These are phyloP conservation scores for Corylus avellana DNA, from an alignment of 306 rosid species.

Conservation along the genomic window DNA sequence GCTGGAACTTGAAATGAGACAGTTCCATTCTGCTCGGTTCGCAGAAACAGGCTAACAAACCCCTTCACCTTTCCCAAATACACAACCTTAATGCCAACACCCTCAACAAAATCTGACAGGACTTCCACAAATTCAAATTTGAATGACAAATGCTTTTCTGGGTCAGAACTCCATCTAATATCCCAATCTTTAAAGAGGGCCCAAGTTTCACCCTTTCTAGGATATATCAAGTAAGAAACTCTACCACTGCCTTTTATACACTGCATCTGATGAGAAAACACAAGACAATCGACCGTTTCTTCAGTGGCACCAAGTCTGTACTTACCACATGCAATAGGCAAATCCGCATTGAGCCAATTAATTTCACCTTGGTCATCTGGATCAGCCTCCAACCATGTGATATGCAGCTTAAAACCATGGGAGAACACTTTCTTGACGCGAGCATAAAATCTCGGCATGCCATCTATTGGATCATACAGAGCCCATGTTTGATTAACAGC, in stretches of 20 bases:
- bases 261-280: conserved; percentile 76
- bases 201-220: conserved; percentile 90
- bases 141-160: conserved; percentile 42
- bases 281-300: conserved; percentile 30
- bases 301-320: conserved; percentile 45
- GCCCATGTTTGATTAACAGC: conserved; percentile 73
- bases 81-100: conserved; percentile 54
- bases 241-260: conserved; percentile 38
- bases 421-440: conserved; percentile 59
- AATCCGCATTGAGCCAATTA: conserved; percentile 51
- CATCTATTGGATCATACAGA: conserved; percentile 56
- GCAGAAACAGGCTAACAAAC: conserved; percentile 77
- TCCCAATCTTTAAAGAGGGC: conserved; percentile 87
- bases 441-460: conserved; percentile 92
- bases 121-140: conserved; percentile 70
- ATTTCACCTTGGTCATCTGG: conserved; percentile 52
- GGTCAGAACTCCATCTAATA: conserved; percentile 67
- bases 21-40: conserved; percentile 37
- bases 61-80: conserved; percentile 72
- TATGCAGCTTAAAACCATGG: conserved; percentile 58
- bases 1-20: conserved; percentile 47
- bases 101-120: conserved; percentile 57
- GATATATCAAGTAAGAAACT: conserved; percentile 52
- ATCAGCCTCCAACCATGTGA: conserved; percentile 72
- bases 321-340: conserved; percentile 80